A percentile compares a stretch with the other conserved stretches of the same genome.
Conservation (phyloP, 441 rosid genomes). For the Biscutella laevigata region DNA sequence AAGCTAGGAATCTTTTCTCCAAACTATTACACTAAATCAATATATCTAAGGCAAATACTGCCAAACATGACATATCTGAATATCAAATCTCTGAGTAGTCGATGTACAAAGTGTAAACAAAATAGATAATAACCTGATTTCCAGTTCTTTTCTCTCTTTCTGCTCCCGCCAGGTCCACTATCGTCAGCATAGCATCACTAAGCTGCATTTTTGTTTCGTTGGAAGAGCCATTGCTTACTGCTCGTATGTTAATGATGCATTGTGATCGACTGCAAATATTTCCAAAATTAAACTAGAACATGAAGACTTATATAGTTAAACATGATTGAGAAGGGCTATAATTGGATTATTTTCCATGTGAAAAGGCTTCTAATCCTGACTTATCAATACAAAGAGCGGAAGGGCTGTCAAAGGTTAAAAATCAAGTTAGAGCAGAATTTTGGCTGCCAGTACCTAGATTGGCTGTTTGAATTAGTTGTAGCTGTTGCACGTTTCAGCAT, state of each 20-base stretch:
- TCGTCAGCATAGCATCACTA: conserved; percentile 47
- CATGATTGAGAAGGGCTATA: not conserved
- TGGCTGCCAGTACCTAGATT: conserved; percentile 52
- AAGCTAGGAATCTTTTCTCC: conserved; percentile 4
- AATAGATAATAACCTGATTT: conserved; percentile 54
- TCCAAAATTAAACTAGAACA: not conserved
- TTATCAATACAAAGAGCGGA: not conserved
- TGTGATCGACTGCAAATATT: conserved; percentile 78
- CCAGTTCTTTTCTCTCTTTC: conserved; percentile 89
- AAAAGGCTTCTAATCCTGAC: not conserved
- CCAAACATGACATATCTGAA: conserved; percentile 5
- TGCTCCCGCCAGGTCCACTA: conserved; percentile 93
- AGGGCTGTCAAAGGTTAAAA: not conserved
- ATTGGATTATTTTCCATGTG: not conserved
- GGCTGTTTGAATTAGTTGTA: conserved; percentile 69
- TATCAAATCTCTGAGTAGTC: not conserved
- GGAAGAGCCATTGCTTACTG: conserved; percentile 19
- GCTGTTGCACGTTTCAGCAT: conserved; percentile 82
- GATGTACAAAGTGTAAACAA: not conserved
- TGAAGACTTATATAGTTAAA: not conserved
- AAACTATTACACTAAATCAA: not conserved
- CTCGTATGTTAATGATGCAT: conserved; percentile 70
- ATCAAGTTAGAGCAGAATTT: not conserved
- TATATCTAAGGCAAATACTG: not conserved
- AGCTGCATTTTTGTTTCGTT: conserved; percentile 30